A percentile compares a stretch with the other conserved stretches of the same genome.
Conservation (phyloP, 1,139 yeast genomes). For the Debaryomycetaceae sp. region DNA sequence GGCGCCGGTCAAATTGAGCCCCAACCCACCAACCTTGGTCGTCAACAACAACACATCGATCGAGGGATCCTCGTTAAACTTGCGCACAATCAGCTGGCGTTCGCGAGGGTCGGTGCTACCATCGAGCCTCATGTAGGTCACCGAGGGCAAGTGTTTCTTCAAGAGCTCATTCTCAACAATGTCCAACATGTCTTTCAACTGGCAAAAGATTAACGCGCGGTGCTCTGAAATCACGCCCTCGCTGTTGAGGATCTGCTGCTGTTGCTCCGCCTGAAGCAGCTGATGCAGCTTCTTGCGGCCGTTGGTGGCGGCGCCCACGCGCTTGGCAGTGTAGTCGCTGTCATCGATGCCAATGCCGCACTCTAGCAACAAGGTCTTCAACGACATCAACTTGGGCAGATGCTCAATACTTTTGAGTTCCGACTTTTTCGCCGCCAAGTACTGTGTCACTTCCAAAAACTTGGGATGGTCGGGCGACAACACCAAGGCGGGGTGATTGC, state of each 20-base stretch:
- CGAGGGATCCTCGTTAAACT: slow-evolving; percentile 94
- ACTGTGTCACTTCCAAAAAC: slow-evolving; percentile 56
- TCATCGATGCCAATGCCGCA: slow-evolving; percentile 87
- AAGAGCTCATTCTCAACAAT: slow-evolving; percentile 89
- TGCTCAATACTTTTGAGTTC: slow-evolving; percentile 70
- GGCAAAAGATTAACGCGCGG: slow-evolving; percentile 93
- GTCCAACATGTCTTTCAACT: slow-evolving; percentile 95
- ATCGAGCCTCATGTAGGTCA: slow-evolving; percentile 91
- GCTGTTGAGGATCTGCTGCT: slow-evolving; percentile 43
- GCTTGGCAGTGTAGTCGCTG: slow-evolving; percentile 34
- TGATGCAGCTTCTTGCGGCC: neutral
- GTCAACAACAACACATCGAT: slow-evolving; percentile 89
- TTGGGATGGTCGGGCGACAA: slow-evolving; percentile 83
- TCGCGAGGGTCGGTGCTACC: slow-evolving; percentile 93
- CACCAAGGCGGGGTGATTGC: slow-evolving; percentile 97
- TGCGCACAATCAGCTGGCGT: slow-evolving; percentile 85
- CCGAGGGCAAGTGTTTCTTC: slow-evolving; percentile 81
- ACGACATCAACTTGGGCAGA: slow-evolving; percentile 85
- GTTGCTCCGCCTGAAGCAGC: slow-evolving; percentile 13
- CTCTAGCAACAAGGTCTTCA: slow-evolving; percentile 76
- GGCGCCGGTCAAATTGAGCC: slow-evolving; percentile 95
- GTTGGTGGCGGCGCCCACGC: slow-evolving; percentile 23
- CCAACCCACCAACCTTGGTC: slow-evolving; percentile 97
- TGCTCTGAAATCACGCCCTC: slow-evolving; percentile 85
- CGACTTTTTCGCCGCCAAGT: slow-evolving; percentile 55